Percentiles rank a stretch among this genome's conserved stretches.
Conservation (phyloP, 805 yeast genomes). For the Ogataea zsoltii region DNA sequence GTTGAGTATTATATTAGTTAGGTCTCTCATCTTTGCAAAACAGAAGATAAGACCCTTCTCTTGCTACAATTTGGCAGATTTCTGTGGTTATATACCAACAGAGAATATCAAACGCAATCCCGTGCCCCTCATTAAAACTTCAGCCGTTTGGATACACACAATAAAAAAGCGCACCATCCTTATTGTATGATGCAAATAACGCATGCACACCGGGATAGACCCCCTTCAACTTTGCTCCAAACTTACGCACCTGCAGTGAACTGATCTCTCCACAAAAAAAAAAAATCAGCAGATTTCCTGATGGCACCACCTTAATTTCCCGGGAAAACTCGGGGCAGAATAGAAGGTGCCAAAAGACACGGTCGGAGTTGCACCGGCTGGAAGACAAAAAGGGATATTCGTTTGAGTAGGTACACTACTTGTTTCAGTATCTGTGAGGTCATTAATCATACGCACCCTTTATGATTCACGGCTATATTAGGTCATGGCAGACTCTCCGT, state of each 20-base stretch:
- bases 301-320: conserved; percentile 6
- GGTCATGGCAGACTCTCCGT: too few species aligned
- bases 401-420: too few species aligned
- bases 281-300: conserved; percentile 10
- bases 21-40: conserved; percentile 26
- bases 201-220: not conserved
- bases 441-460: too few species aligned
- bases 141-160: conserved; percentile 1
- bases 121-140: not conserved
- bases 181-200: not conserved
- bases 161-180: conserved; percentile 1
- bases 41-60: not conserved
- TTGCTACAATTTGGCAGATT: not conserved
- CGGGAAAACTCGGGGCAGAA: not conserved
- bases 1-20: conserved; percentile 33
- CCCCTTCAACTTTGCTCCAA: not conserved
- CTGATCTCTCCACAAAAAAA: conserved; percentile 1
- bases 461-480: too few species aligned
- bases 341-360: not conserved
- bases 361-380: too few species aligned
- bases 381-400: too few species aligned
- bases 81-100: not conserved
- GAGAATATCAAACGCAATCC: not conserved
- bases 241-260: not conserved
- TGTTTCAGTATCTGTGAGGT: too few species aligned